Base-by-base conservation (phyloP, 2,329 filamentous ascomycete genomes). In the Xylaria sp. region DNA sequence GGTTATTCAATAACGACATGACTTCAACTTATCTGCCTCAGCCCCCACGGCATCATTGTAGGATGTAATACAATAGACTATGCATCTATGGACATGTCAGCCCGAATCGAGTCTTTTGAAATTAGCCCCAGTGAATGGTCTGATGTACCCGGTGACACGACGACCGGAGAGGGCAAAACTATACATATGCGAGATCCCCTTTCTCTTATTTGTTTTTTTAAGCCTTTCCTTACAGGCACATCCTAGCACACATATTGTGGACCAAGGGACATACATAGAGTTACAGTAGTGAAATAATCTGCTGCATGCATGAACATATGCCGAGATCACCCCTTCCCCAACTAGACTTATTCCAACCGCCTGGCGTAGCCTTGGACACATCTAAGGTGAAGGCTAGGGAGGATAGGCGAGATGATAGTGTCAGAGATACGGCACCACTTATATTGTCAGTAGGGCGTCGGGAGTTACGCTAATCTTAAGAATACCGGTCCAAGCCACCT, bases 91-190 rank as follows among this genome's bases (percentile, higher is more conserved):
- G 28, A 31, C 9, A 31, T 31, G 28, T 43, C 25, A 59, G 31
- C 50, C 23, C 14, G n/a, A 31, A 2, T 9, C 7, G 23, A 43
- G 40, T 9, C 33, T 51, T 31, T 17, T 58, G 57, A 57, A 58
- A 61, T 61, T 61, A 61, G 53, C 49, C 54, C 62, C 58, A 54
- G 62, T 45, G 58, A 64, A 64, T 64, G 61, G 55, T 23, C 28
- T 46, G 37, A 37, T 55, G 15, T 52, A 56, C 56, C 37, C 56
- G 61, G 46, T 37, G 5, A 9, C 28, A 4, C 4, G 9, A 52
- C 50, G 51, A 51, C 56, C 43, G 35, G 42, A 43, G 54, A 57
- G 33, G 31, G 38, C 35, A 37, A 49, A 31, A 31, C n/a, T n/a
- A n/a, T n/a, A 57, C 57, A 50, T 47, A 64, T 64, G 60, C 61